Evolutionary conservation across 148 eudicot genomes (phyloP), one percentile per base, ranked within the genome.

Genomic region (Drosera capensis): DNA sequence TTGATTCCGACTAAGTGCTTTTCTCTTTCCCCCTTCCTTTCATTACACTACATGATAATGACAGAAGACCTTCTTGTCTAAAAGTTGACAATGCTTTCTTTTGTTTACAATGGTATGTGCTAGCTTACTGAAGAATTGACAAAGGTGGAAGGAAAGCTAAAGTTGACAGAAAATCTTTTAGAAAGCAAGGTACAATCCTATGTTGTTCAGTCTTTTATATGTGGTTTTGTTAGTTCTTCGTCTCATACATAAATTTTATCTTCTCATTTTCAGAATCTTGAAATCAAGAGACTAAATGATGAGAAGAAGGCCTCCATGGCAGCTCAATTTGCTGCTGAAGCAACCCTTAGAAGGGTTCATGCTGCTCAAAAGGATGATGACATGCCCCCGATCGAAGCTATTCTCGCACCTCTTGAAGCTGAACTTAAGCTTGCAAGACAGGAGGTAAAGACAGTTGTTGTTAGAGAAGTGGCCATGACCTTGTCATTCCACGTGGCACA

Each of bases 341-440:
- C 82, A 31, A 70, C 88, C 43, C 79, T 80, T 44, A 63, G 88
- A 45, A 70, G 88, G 71, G 88, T 80, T 51, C 88, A 80, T 75
- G 88, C 88, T 61, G 83, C 80, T 54, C 88, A 80, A 55, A 80
- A 80, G 57, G 88, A 80, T 54, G 88, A 80, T 54, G 88, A 80
- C 54, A 80, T 80, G 88, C 88, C 88, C 57, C 88, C 88, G 21
- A 80, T 80, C 54, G 88, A 80, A 75, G 88, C 88, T 51, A 80
- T 80, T 54, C 72, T 80, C 50, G 88, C 82, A 36, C 88, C 88
- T 0, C 48, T 80, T 62, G 88, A 80, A 54, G 88, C 88, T 48
- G 88, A 80, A 59, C 88, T 80, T 46, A 80, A 80, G 68, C 77
- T 80, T 56, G 74, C 88, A 21, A 66, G 88, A 1, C 88, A 67